Base-by-base conservation (phyloP, 192 early-diverging fungal genomes). In the Mortierella antarctica region DNA sequence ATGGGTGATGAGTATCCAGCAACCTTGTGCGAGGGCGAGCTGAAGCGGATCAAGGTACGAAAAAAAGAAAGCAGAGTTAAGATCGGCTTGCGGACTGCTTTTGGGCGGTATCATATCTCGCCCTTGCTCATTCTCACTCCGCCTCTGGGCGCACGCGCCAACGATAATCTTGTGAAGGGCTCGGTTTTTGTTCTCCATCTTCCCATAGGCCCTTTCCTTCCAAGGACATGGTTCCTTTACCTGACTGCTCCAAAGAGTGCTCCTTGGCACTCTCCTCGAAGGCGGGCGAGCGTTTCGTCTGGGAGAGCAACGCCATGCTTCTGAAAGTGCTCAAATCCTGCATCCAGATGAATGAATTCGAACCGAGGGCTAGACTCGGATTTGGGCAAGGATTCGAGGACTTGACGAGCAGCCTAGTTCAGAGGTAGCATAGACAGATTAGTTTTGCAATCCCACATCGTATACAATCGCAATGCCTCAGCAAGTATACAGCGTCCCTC, bases 1-100 rank as follows among this genome's bases (percentile, higher is more conserved):
- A 99, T 99, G 21, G 98, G 98, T 8, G 96, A 97, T 44, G 96
- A 96, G 85, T 99, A 99, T 49, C 98, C 98, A 6, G 93, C 96
- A 20, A 98, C 98, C 86, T 95, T 97, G 88, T 97, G 96, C 20
- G 96, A 97, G 41, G 98, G 98, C 59, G 97, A 99, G 86, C 96
- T 95, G 31, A 31, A 31, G 31, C 31, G 31, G 31, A 67, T 42
- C 23, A n/a, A 57, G 40, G 20, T 17, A 45, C 18, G 5, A 56
- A 41, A 68, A 44, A 6, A 21, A 13, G 39, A 47, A 31, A 9
- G 15, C 7, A 42, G 7, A 17, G 56, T 17, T 20, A 18, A 59
- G 51, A 62, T 62, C 52, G 15, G 48, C 49, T 62, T 45, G 23
- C 15, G 67, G 75, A 78, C 75, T 78, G 75, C 75, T 78, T 78